Conservation (phyloP, 306 rosid species). For the Begonia loranthoides region DNA sequence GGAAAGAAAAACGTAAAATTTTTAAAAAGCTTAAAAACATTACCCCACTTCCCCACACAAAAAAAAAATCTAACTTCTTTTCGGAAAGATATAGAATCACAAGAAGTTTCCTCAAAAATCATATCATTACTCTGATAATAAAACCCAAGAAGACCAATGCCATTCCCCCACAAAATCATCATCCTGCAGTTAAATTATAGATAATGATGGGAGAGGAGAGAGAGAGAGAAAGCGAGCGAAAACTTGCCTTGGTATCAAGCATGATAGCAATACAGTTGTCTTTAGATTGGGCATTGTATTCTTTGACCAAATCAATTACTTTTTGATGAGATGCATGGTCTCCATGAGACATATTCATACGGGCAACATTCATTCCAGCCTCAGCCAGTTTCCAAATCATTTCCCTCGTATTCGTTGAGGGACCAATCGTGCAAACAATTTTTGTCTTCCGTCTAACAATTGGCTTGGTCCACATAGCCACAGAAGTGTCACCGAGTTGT, state of each 20-base stretch:
- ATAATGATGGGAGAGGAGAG: too few species aligned
- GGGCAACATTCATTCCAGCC: constrained; percentile 96
- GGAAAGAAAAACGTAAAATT: too few species aligned
- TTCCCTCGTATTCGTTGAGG: constrained; percentile 79
- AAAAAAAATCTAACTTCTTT: too few species aligned
- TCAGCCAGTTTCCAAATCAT: constrained; percentile 99
- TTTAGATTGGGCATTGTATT: constrained; percentile 60
- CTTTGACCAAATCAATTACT: constrained; percentile 89
- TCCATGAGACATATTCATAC: constrained; percentile 95
- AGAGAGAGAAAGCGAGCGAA: background rate
- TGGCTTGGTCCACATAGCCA: constrained; percentile 80
- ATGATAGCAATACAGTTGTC: constrained; percentile 82
- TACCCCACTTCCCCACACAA: too few species aligned
- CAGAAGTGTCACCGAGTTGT: constrained; percentile 41
- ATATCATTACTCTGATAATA: background rate
- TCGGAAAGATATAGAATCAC: too few species aligned
- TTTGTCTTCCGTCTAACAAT: constrained; percentile 79
- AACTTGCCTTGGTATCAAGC: constrained; percentile 84
- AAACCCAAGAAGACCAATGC: background rate
- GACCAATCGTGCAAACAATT: constrained; percentile 96
- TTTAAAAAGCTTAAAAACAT: too few species aligned
- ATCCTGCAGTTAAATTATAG: too few species aligned
- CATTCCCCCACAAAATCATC: too few species aligned
- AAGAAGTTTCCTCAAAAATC: background rate
- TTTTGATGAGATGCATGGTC: constrained; percentile 96